Percentiles rank a stretch among this genome's conserved stretches.
phyloP scores from a whole-genome alignment of 148 eudicot species.

The Arctostaphylos glauca region DNA sequence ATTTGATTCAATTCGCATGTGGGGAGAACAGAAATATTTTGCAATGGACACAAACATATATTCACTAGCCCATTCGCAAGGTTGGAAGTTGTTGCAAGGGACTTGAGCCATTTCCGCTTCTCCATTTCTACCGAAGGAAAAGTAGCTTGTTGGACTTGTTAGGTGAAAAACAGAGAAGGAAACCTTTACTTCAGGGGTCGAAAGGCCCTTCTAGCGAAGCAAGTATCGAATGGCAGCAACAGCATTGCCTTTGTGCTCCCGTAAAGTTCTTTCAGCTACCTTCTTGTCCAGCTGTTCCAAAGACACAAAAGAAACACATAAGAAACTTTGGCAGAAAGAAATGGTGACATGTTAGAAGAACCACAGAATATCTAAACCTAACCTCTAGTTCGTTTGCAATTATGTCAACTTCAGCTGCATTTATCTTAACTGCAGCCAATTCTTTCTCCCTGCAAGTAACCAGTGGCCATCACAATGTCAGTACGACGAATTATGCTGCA shows the following conservation, averaged over 20 bases:
- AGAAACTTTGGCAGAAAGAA: not conserved
- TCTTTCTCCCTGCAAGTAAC: conserved; percentile 67
- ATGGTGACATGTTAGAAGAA: not conserved
- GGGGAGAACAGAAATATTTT: not conserved
- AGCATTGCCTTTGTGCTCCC: conserved; percentile 98
- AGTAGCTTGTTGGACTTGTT: not conserved
- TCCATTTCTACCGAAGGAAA: not conserved
- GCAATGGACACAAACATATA: not conserved
- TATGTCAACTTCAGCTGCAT: conserved; percentile 77
- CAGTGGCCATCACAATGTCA: not conserved
- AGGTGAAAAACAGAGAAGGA: not conserved
- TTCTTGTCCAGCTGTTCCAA: conserved; percentile 75
- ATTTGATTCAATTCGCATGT: not conserved
- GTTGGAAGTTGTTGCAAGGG: not conserved
- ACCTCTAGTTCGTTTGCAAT: conserved; percentile 97
- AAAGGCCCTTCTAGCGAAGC: conserved; percentile 35
- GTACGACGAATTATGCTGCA: too few relatives aligned
- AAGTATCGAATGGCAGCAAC: conserved; percentile 79
- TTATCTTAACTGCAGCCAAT: conserved; percentile 92
- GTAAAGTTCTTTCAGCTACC: conserved; percentile 88
- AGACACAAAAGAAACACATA: not conserved
- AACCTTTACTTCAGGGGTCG: not conserved
- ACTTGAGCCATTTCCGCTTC: not conserved
- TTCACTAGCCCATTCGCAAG: not conserved
- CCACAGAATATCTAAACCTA: not conserved